These are phyloP conservation scores for Fusarium guadeloupense DNA, from an alignment of 2,329 filamentous ascomycete genomes.

Conservation along the genomic window DNA sequence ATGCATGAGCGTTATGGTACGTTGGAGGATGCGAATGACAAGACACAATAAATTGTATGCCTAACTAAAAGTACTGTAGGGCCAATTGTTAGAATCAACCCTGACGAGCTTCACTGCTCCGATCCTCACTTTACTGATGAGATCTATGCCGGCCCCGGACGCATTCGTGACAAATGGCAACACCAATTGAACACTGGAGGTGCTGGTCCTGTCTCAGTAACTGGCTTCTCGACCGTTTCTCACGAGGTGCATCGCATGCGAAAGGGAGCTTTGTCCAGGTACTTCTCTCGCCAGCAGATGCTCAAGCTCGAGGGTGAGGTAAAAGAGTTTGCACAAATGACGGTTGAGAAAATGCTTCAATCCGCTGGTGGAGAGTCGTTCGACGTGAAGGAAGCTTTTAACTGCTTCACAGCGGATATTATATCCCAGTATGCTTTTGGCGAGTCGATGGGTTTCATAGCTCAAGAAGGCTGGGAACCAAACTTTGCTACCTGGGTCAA, in stretches of 20 bases:
- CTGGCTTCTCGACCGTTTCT: slow-evolving; percentile 28
- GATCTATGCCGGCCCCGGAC: slow-evolving; percentile 46
- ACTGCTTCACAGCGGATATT: slow-evolving; percentile 52
- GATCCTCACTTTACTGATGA: slow-evolving; percentile 51
- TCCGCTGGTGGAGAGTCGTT: slow-evolving; percentile 40
- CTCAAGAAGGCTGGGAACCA: slow-evolving; percentile 48
- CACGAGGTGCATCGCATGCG: slow-evolving; percentile 49
- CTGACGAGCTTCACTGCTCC: slow-evolving; percentile 52
- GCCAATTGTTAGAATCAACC: slow-evolving; percentile 52
- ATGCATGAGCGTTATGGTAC: slow-evolving; percentile 53
- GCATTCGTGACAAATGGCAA: slow-evolving; percentile 41
- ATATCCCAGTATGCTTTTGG: slow-evolving; percentile 53
- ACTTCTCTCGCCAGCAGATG: slow-evolving; percentile 49
- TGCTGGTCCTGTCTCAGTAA: slow-evolving; percentile 17
- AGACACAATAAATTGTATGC: accelerated
- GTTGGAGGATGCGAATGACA: neutral
- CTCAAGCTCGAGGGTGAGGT: slow-evolving; percentile 43
- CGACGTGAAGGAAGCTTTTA: slow-evolving; percentile 49
- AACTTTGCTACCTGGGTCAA: slow-evolving; percentile 51
- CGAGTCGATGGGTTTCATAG: slow-evolving; percentile 45
- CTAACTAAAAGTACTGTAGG: slow-evolving; percentile 19
- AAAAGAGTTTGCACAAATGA: slow-evolving; percentile 34
- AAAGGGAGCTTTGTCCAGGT: slow-evolving; percentile 44
- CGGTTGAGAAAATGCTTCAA: slow-evolving; percentile 46
- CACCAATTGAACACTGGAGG: slow-evolving; percentile 29